phyloP scores from a whole-genome alignment of 352 stramenopile genomes.

The Globisporangium middletonii region DNA sequence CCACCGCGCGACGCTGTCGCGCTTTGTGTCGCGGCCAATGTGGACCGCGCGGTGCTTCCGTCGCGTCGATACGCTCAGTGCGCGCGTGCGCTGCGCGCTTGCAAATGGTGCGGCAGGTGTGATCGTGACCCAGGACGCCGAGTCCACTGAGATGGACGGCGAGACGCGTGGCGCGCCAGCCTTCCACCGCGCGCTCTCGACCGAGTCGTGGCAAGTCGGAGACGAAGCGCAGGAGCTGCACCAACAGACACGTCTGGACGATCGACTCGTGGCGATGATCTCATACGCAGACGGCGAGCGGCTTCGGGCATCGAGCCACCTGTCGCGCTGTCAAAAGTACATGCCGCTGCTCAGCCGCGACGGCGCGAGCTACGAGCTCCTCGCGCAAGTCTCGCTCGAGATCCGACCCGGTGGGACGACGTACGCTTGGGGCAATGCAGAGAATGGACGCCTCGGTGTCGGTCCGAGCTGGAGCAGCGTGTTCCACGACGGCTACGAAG shows the following conservation, averaged over 20 bases:
- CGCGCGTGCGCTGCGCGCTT: conserved; percentile 32
- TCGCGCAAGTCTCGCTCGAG: conserved; percentile 39
- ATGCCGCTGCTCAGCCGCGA: conserved; percentile 26
- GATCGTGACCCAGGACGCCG: conserved; percentile 33
- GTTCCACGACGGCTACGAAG: conserved; percentile 65
- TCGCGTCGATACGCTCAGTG: conserved; percentile 32
- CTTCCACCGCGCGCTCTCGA: conserved; percentile 1
- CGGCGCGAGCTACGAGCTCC: conserved; percentile 27
- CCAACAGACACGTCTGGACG: conserved; percentile 2
- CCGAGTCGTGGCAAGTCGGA: conserved; percentile 2
- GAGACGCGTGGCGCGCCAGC: conserved; percentile 9
- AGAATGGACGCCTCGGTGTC: conserved; percentile 53
- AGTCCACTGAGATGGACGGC: conserved; percentile 17
- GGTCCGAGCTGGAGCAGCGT: conserved; percentile 15
- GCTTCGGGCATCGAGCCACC: conserved; percentile 21
- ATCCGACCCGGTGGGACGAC: conserved; percentile 43
- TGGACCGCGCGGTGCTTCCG: conserved; percentile 44
- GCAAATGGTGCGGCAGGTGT: conserved; percentile 42
- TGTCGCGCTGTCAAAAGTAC: conserved; percentile 15
- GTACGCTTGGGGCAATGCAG: conserved; percentile 58
- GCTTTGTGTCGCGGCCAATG: conserved; percentile 17
- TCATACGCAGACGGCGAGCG: conserved; percentile 19
- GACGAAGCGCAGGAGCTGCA: neutral
- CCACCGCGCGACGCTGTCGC: neutral
- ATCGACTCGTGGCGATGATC: conserved; percentile 28